These are phyloP conservation scores for Azolla pinnata DNA, from an alignment of 75 land plant species.

Conservation along the genomic window DNA sequence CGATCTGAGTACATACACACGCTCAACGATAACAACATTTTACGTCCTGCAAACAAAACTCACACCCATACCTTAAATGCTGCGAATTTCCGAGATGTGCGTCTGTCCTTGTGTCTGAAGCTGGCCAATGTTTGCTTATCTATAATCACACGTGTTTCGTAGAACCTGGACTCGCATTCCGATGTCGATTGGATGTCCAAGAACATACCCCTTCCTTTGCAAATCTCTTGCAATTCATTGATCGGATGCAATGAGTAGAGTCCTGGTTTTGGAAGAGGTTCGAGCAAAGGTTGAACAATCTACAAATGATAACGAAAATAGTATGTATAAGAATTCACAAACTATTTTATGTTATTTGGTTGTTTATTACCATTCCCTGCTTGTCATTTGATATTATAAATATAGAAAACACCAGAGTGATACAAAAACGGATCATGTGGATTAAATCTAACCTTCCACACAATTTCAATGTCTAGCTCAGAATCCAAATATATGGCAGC, in stretches of 20 bases:
- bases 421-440: background rate
- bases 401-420: background rate
- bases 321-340: background rate
- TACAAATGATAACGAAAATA: background rate
- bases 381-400: background rate
- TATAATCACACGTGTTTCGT: background rate
- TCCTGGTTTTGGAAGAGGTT: constrained; percentile 11
- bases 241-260: constrained; percentile 7
- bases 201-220: background rate
- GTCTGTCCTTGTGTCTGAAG: constrained; percentile 5
- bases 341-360: background rate
- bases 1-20: too few relatives aligned
- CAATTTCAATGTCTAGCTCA: constrained; percentile 1
- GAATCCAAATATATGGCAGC: constrained; percentile 16
- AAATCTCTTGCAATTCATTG: constrained; percentile 2
- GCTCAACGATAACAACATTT: too few relatives aligned
- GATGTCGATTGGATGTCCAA: constrained; percentile 4
- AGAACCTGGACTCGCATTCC: background rate
- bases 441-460: constrained; percentile 12
- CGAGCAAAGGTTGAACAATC: constrained; percentile 1
- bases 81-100: constrained; percentile 5
- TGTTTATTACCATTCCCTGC: background rate
- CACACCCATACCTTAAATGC: constrained; percentile 8
- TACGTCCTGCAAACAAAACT: too few relatives aligned
- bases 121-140: background rate